Base-by-base conservation (phyloP, 139 green algal species). In the Mesotaenium endlicherianum region DNA sequence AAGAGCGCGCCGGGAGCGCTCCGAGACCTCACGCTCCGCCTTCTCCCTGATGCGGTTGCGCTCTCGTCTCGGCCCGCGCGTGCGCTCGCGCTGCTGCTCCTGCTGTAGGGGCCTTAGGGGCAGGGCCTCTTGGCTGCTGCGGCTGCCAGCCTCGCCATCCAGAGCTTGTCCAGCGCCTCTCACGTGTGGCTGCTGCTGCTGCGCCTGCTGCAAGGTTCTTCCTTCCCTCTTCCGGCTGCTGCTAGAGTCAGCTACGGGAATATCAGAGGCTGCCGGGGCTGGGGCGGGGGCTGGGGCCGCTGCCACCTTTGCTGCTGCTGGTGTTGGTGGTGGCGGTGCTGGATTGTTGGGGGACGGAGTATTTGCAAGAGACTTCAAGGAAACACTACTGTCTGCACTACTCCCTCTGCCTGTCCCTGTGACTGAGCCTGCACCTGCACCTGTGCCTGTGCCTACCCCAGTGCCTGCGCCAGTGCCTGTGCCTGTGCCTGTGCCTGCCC, bases 41-140 rank as follows among this genome's bases (percentile, higher is more conserved):
- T 82, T 82, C 75, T 82, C 75, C 8, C 75, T 38, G 6, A 82
- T 79, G 26, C 75, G 55, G 59, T 82, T 82, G 11, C 75, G 55
- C n/a, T 82, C 75, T 6, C 75, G 44, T 4, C 75, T 75, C 5
- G 44, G 75, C 14, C 30, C 31, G 14, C 70, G 70, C 39, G 43
- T 31, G 6, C 70, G 43, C n/a, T n/a, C n/a, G n/a, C n/a, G n/a
- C n/a, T n/a, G n/a, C n/a, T n/a, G n/a, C n/a, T n/a, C n/a, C n/a
- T n/a, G n/a, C n/a, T n/a, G n/a, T n/a, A n/a, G n/a, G n/a, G n/a
- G n/a, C n/a, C n/a, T n/a, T n/a, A n/a, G n/a, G n/a, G n/a, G n/a
- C n/a, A n/a, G n/a, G n/a, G n/a, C n/a, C n/a, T n/a, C n/a, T n/a
- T n/a, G n/a, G n/a, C n/a, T n/a, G n/a, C n/a, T n/a, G n/a, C n/a